phyloP scores from a whole-genome alignment of 2,329 filamentous ascomycete species.

The Sporothrix luriei region DNA sequence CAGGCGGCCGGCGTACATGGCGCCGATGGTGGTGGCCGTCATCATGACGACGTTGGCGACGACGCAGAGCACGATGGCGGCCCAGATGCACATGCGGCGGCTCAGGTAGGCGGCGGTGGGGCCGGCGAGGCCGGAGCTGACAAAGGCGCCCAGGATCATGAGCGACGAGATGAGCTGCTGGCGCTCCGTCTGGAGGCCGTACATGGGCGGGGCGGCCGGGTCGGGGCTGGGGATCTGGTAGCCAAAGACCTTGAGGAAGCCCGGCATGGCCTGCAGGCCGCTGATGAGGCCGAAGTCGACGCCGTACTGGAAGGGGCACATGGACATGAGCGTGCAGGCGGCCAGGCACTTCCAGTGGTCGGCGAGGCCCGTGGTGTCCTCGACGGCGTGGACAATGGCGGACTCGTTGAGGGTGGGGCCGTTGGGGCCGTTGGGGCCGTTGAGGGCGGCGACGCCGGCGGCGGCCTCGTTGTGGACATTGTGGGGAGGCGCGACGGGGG shows the following conservation, averaged over 20 bases:
- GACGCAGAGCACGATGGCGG: slow-evolving; percentile 53
- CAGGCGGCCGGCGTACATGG: slow-evolving; percentile 57
- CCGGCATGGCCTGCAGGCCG: slow-evolving; percentile 45
- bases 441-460: not conserved
- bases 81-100: slow-evolving; percentile 48
- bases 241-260: slow-evolving; percentile 51
- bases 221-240: slow-evolving; percentile 42
- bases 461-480: not conserved
- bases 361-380: slow-evolving; percentile 37
- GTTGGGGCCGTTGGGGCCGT: too few species aligned
- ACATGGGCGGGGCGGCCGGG: slow-evolving; percentile 43
- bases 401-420: slow-evolving; percentile 15
- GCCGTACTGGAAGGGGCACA: slow-evolving; percentile 57
- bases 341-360: slow-evolving; percentile 43
- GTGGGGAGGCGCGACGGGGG: not conserved
- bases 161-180: slow-evolving; percentile 54
- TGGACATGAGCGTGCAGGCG: slow-evolving; percentile 52
- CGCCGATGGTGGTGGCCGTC: slow-evolving; percentile 55
- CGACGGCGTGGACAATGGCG: not conserved
- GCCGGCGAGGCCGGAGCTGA: slow-evolving; percentile 49
- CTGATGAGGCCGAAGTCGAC: slow-evolving; percentile 42
- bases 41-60: slow-evolving; percentile 61
- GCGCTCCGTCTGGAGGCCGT: slow-evolving; percentile 50
- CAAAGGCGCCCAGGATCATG: slow-evolving; percentile 53
- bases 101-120: slow-evolving; percentile 43